These are phyloP conservation scores for Daedalea quercina DNA, from an alignment of 768 basidiomycete genomes.

Conservation along the genomic window DNA sequence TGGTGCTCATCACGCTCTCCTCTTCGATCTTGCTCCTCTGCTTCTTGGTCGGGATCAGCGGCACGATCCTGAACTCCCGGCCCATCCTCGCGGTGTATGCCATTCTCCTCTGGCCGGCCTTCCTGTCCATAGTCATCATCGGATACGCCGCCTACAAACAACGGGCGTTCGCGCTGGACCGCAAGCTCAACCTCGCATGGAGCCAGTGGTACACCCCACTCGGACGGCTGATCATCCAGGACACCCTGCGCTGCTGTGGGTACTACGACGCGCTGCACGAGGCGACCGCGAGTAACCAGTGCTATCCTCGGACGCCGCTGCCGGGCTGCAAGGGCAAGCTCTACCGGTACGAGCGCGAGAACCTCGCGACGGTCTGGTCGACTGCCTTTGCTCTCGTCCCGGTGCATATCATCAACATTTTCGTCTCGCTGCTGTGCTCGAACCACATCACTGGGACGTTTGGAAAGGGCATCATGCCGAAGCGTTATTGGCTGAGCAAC, in stretches of 20 bases:
- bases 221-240: constrained; percentile 53
- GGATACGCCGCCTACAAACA: constrained; percentile 65
- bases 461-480: constrained; percentile 59
- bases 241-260: constrained; percentile 59
- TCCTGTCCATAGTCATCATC: constrained; percentile 49
- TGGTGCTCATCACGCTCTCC: constrained; percentile 50
- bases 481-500: constrained; percentile 46
- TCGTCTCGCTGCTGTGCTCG: constrained; percentile 54
- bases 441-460: constrained; percentile 60
- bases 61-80: constrained; percentile 59
- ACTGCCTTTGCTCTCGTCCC: constrained; percentile 51
- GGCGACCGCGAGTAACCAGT: constrained; percentile 47
- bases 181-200: constrained; percentile 66
- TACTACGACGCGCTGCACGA: constrained; percentile 57
- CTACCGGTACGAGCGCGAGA: constrained; percentile 42
- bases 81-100: constrained; percentile 62
- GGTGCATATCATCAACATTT: constrained; percentile 53
- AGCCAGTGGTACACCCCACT: constrained; percentile 50
- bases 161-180: constrained; percentile 50
- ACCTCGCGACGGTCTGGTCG: constrained; percentile 41
- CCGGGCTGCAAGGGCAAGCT: constrained; percentile 65
- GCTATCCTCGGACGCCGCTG: constrained; percentile 54
- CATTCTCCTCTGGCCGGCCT: constrained; percentile 59
- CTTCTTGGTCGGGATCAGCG: constrained; percentile 52
- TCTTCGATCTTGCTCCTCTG: constrained; percentile 51